Evolutionary conservation across 495 filamentous ascomycete genomes (phyloP).

Genomic region (Tuber calosporum): DNA sequence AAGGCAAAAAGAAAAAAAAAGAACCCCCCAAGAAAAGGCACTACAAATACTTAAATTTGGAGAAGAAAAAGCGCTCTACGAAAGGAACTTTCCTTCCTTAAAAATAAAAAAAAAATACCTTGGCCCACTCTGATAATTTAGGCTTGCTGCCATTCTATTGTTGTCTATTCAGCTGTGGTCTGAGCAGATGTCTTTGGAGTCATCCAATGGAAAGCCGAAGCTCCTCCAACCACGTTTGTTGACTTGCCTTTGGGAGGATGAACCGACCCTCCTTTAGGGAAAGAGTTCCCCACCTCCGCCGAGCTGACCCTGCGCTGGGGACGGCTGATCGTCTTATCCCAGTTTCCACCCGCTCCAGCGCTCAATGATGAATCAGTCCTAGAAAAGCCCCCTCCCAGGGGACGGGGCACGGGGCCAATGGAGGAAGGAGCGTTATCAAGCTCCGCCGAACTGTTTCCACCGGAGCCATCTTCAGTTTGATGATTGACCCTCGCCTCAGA

Average conservation of each 20-base stretch:
- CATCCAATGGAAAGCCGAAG: constrained; percentile 96
- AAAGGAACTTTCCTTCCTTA: not conserved
- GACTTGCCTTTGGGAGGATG: constrained; percentile 46
- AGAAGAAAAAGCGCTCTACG: not conserved
- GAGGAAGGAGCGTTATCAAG: constrained; percentile 16
- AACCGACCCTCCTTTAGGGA: constrained; percentile 43
- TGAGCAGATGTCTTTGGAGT: constrained; percentile 27
- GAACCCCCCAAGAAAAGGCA: not conserved
- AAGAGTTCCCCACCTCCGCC: constrained; percentile 43
- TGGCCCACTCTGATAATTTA: not conserved
- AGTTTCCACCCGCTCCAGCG: constrained; percentile 29
- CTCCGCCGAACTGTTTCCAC: constrained; percentile 10
- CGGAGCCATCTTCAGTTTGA: constrained; percentile 18
- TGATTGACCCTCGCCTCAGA: constrained; percentile 30
- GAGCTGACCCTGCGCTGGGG: constrained; percentile 45
- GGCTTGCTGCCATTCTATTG: not conserved
- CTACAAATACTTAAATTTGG: not conserved
- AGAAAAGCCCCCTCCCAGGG: constrained; percentile 8
- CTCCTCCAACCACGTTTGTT: constrained; percentile 78
- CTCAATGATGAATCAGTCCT: constrained; percentile 38
- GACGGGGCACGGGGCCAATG: constrained; percentile 24
- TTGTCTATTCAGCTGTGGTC: constrained; percentile 25
- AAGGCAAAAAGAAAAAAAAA: not conserved
- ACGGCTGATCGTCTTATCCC: constrained; percentile 39
- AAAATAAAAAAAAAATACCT: not conserved